Evolutionary conservation across 1,139 yeast species (phyloP), one percentile per base, ranked within the genome.

Genomic region (Saccharomycopsis hybrid): DNA sequence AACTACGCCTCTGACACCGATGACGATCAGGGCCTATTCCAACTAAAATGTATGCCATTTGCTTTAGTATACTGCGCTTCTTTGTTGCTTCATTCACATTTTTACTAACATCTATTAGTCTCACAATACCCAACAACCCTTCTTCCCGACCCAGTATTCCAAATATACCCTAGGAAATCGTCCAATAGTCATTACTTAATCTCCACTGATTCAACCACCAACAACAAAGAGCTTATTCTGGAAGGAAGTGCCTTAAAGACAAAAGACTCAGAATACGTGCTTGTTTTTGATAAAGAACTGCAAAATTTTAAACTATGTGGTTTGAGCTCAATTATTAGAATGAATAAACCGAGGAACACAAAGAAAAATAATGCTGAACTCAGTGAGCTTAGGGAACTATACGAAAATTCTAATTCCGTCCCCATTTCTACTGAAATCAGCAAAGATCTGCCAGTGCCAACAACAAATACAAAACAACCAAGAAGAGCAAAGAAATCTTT

Each of bases 321-420:
- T 5, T 28, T 50, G 29, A 31, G 45, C 9, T 13, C 41, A 3
- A 35, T 51, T 5, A 35, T 51, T 18, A 13, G 52, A 24, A 46
- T 41, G 24, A 51, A 51, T 33, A 51, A 49, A 32, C 52, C 54
- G 11, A 41, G 43, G 18, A 35, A n/a, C 7, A 18, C 45, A 1
- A 51, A 49, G 41, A 51, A 51, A 31, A 45, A 39, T 11, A 24
- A 30, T 9, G 42, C 25, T 18, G 54, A 48, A 30, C 24, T 51
- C 13, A 29, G 41, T 3, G 51, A 48, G 42, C 31, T 51, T 4
- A 18, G 45, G 24, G 40, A 43, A 25, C 7, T 11, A 9, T 47
- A 47, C 31, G 46, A 42, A 29, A 8, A 42, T 46, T 8, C 44
- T 31, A 25, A 7, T 5, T 11, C 45, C 28, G 38, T 5, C 13